phyloP scores from a whole-genome alignment of 2,329 filamentous ascomycete species.

The Scedosporium apiospermum region DNA sequence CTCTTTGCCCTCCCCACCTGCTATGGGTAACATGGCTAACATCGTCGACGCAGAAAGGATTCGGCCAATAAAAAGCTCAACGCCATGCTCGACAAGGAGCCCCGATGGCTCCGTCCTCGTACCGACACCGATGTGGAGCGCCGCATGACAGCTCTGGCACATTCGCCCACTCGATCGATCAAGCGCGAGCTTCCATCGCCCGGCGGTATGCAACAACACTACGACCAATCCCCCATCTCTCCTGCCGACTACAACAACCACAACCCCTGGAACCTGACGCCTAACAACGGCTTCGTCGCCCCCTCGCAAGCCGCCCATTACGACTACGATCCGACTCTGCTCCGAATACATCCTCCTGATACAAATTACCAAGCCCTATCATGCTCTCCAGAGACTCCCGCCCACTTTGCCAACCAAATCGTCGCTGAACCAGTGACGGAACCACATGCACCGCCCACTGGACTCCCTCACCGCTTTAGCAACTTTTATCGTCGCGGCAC shows the following conservation, averaged over 20 bases:
- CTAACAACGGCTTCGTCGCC: not conserved
- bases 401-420: not conserved
- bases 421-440: not conserved
- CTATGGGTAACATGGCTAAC: not conserved
- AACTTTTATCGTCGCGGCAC: slow-evolving; percentile 23
- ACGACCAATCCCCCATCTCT: not conserved
- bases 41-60: slow-evolving; percentile 34
- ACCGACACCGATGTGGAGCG: slow-evolving; percentile 40
- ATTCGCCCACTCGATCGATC: slow-evolving; percentile 25
- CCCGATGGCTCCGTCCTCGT: slow-evolving; percentile 46
- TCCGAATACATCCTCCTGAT: not conserved
- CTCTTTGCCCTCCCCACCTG: not conserved
- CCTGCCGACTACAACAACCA: not conserved
- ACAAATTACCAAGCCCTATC: not conserved
- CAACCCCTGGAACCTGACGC: not conserved
- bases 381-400: not conserved
- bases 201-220: not conserved
- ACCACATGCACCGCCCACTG: not conserved
- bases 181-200: slow-evolving; percentile 5
- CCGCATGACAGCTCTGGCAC: slow-evolving; percentile 34
- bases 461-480: slow-evolving; percentile 11
- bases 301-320: not conserved
- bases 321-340: not conserved
- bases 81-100: slow-evolving; percentile 46
- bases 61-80: slow-evolving; percentile 51